Base-by-base conservation (phyloP, 495 filamentous ascomycete genomes). In the Neurospora pannonica region DNA sequence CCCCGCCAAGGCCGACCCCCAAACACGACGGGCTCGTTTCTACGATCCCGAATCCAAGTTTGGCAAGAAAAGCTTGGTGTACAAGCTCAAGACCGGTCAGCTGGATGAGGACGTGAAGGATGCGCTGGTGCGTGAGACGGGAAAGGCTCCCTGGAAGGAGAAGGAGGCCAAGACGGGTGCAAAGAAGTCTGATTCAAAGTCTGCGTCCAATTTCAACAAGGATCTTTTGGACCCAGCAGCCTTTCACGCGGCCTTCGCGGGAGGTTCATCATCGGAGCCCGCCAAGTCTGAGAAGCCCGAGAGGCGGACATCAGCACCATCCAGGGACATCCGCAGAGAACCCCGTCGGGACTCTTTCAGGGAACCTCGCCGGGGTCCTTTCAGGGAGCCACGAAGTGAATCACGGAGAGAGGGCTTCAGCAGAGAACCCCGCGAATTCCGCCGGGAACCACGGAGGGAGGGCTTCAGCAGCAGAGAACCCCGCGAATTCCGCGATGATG, bases 1-100 rank as follows among this genome's bases (percentile, higher is more conserved):
- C 36, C 80, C 79, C 9, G 78, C 74, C n/a, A 78, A 79, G 28
- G 76, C 78, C n/a, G 74, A 77, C 38, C 74, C 78, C 13, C 74
- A 81, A 74, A 80, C 85, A 15, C 81, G 85, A 67, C 74, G 71
- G 39, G 77, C 84, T 38, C 82, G 85, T 28, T 87, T 87, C 77
- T 76, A 83, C 75, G 83, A 86, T 60, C 80, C 81, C 0, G 72
- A 82, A 4, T 72, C 75, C 7, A 13, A 69, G 13, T 86, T 86
- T 70, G 86, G 83, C 34, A 87, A 86, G 78, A 82, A 80, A 60
- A 87, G 85, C 70, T 28, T 86, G 19, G 86, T 86, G 2, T 84
- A 84, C 60, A 75, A 85, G 76, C 71, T 83, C 39, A 83, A 82
- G 71, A 78, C 76, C 19, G 80, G 81, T 9, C 24, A 72, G 31